Evolutionary conservation across 2,329 filamentous ascomycete genomes (phyloP), one percentile per base, ranked within the genome.

Genomic region (Colletotrichum cuscutae): DNA sequence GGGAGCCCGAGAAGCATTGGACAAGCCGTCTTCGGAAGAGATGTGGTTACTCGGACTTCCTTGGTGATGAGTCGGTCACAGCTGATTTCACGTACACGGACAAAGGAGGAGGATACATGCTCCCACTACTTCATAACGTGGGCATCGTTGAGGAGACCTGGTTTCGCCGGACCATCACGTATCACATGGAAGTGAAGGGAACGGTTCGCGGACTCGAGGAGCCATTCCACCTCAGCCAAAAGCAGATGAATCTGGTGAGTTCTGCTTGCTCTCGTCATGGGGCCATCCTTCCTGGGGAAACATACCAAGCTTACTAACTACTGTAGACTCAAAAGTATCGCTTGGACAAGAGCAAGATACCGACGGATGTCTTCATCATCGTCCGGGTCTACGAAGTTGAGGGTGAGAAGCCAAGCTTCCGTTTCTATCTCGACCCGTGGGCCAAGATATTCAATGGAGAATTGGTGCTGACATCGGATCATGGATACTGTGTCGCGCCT

Each of bases 151-250:
- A n/a, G n/a, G 37, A 13, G 3, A 11, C 12, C 9, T 28, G 28
- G 28, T 32, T 15, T 7, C 54, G 7, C 15, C 54, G 30, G 4
- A 28, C 28, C 12, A 53, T 63, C 26, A 63, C 26, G 8, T 63
- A 63, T 8, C 60, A 63, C 24, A 12, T 63, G 11, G 60, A 63
- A 22, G 60, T 63, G 12, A 63, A 63, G 19, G 60, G 37, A 8
- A 63, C 60, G 8, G 28, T 63, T 6, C 24, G 19, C 19, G 28
- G 46, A 24, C 12, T 26, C 22, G 26, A 35, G 1, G 57, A 60
- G 12, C n/a, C 32, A 4, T 60, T 42, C 9, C n/a, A 37, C 5
- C 32, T 42, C 0, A 60, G 57, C n/a, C 32, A 60, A 13, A 60
- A 60, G 4, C 32, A 42, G 12, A 60, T 60, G 57, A 22, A 42